Base-by-base conservation (phyloP, 2,329 filamentous ascomycete genomes). In the Rosellinia necatrix region DNA sequence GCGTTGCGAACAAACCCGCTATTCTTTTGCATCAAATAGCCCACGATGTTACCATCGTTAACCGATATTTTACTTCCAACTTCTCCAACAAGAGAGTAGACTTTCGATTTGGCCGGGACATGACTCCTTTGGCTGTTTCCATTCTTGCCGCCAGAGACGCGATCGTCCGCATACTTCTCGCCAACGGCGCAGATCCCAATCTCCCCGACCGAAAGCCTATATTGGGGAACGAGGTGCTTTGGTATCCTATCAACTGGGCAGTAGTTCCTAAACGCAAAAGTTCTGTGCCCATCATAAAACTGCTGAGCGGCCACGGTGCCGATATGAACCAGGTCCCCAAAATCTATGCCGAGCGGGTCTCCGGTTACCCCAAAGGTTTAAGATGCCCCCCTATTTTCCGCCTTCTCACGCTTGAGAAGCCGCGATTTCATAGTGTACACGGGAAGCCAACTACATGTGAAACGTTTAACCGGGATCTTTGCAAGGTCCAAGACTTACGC, bases 231-330 rank as follows among this genome's bases (percentile, higher is more conserved):
- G 2, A 0, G 13, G 21, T n/a, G 2, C 22, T 22, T 5, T 50
- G 32, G 34, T 49, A 49, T 19, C 60, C 60, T 10, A 60, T 62
- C 19, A 21, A 60, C 24, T 56, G 52, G 46, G 60, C 58, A 8
- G 47, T 56, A 5, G 12, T 5, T 6, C 38, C 46, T 1, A 43
- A 29, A 2, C 22, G 34, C 17, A 19, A 43, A 5, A 46, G 25
- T 9, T 58, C 60, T 2, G 43, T 53, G 7, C 9, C 24, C 4
- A 51, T 53, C 30, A 58, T 62, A n/a, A 21, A 12, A 8, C 30
- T 47, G 35, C 51, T 62, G 13, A 41, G 17, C 3, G 27, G 25
- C 1, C 10, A 53, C 41, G 34, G 34, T 1, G 58, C 56, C 12
- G 19, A 61, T n/a, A 34, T 54, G 15, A 38, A 61, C 37, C 38